Evolutionary conservation across 2,329 filamentous ascomycete species (phyloP).

Genomic region (Aulographum hederae): DNA sequence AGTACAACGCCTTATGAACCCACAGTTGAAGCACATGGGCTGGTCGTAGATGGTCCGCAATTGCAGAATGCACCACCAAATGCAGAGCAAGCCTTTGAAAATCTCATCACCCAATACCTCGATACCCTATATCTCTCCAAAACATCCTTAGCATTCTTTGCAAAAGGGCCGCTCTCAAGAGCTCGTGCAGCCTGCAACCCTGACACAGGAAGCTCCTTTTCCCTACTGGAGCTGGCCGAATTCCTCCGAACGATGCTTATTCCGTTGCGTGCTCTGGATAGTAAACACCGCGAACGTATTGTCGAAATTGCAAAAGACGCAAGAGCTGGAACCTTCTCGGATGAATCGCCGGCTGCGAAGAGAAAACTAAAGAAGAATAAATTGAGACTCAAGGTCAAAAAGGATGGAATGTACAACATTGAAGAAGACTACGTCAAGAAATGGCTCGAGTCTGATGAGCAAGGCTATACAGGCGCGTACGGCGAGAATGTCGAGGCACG

Average conservation of each 20-base stretch:
- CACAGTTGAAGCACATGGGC: constrained; percentile 1
- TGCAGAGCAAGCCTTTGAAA: constrained; percentile 32
- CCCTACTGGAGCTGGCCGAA: constrained; percentile 41
- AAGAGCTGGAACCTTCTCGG: constrained; percentile 20
- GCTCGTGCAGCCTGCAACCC: constrained; percentile 47
- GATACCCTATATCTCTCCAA: constrained; percentile 31
- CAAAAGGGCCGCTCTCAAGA: constrained; percentile 62
- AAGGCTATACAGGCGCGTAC: not conserved
- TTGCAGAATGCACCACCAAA: constrained; percentile 6
- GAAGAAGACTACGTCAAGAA: constrained; percentile 46
- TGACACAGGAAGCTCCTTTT: constrained; percentile 19
- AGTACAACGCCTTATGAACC: constrained; percentile 7
- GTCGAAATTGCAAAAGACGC: constrained; percentile 44
- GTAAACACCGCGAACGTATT: constrained; percentile 59
- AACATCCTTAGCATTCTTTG: constrained; percentile 68
- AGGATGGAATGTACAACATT: constrained; percentile 46
- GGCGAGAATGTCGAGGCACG: constrained; percentile 28
- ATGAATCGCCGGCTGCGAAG: constrained; percentile 17
- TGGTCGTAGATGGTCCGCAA: not conserved
- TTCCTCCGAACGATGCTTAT: constrained; percentile 55
- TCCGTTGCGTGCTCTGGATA: constrained; percentile 50
- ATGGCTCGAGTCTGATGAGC: constrained; percentile 49
- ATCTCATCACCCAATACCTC: constrained; percentile 17
- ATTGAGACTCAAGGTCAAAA: constrained; percentile 37
- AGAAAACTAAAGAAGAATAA: constrained; percentile 37